Evolutionary conservation across 2,329 filamentous ascomycete species (phyloP), one percentile per base, ranked within the genome.

Genomic region (Orbilia blumenaviensis): DNA sequence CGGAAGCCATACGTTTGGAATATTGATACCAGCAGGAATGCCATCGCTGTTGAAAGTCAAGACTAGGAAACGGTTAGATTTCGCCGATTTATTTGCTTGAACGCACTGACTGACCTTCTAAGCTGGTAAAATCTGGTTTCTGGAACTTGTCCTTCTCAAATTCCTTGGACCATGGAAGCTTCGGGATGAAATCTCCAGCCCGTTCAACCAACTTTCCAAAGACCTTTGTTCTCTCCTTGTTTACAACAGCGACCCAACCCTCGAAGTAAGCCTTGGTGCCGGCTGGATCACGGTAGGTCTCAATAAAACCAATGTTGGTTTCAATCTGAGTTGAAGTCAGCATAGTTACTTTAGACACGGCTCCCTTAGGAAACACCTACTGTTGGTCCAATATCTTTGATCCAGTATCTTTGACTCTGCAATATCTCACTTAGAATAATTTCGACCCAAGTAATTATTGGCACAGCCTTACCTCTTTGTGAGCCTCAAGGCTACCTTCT

Each of bases 111-210:
- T 97, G 84, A 1, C 97, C 93, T 82, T 99, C 95, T 1, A 98
- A 86, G 8, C 92, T 95, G 0, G 95, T 98, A 81, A 99, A 99
- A 82, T 99, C 95, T 0, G 95, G 95, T 62, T 92, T 94, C 36
- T 96, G 84, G 83, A 99, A 99, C 81, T 91, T 93, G 85, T 97
- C 94, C 84, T 98, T 98, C 82, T 99, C 95, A 79, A 98, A 99
- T 0, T 92, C 91, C 52, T 88, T 87, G 36, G 86, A 85, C 95
- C 95, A 99, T 0, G 95, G 95, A 12, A 99, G 85, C 77, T 96
- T 89, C 5, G 93, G 92, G 61, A 99, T 97, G 81, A 97, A 90
- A 50, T 86, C 85, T 9, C 93, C 91, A 0, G 95, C 94, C 25
- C 90, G 90, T 18, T 90, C 87, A 3, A 98, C 95, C 0, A 98